Evolutionary conservation across 2,329 filamentous ascomycete species (phyloP), one percentile per base, ranked within the genome.

Genomic region (Fusarium anthophilum): DNA sequence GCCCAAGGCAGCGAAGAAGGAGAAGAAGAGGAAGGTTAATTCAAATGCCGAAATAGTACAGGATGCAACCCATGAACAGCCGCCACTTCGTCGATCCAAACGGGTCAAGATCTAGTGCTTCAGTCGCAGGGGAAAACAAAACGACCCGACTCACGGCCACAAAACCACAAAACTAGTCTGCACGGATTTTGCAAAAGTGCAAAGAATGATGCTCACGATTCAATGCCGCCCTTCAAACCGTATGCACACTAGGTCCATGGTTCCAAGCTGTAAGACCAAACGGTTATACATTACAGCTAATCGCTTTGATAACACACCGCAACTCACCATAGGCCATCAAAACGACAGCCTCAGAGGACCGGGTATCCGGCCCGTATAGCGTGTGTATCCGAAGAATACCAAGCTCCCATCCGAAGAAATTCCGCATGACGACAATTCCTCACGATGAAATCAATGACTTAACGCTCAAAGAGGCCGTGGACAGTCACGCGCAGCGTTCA

Each of bases 71-170:
- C 66, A 66, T 24, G 64, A 68, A 12, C 63, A 63, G 20, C 62
- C 71, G 47, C 38, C 48, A 17, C 75, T 77, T 37, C 72, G 76
- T 50, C 75, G 77, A 68, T 78, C 77, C 69, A 78, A 78, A 53
- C 66, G 77, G 61, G 55, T 64, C n/a, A 78, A 60, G 45, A 55
- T 61, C 28, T 78, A 75, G 54, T 32, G 54, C 30, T 41, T 38
- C 26, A 37, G 20, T 28, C 37, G 24, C 10, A 41, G 22, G 24
- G 35, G 24, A 41, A 55, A 41, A 28, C 35, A 55, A n/a, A 53
- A 14, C 20, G 6, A n/a, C 32, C 39, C 24, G 35, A 41, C 20
- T 41, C 51, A 55, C 14, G 18, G 32, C 20, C 22, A 39, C 14
- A 26, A 55, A 18, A n/a, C 35, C 14, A 41, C 20, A 41, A 30